These are phyloP conservation scores for Durio zibethinus DNA, from an alignment of 345 rosid species.

Conservation along the genomic window DNA sequence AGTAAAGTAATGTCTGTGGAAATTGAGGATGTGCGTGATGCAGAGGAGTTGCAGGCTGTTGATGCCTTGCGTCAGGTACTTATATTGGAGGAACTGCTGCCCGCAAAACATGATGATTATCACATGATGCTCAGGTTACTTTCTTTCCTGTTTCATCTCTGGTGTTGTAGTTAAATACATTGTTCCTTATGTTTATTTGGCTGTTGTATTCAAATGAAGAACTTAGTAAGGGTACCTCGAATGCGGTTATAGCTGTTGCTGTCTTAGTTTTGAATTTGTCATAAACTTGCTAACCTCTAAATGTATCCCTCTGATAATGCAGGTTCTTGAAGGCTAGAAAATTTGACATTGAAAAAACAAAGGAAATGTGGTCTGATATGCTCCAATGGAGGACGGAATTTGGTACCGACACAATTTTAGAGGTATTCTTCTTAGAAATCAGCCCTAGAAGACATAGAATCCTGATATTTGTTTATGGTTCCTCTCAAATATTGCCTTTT, in stretches of 20 bases:
- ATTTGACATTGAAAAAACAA: slow-evolving; percentile 77
- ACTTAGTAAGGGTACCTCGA: not conserved
- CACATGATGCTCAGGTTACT: slow-evolving; percentile 81
- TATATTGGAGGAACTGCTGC: slow-evolving; percentile 71
- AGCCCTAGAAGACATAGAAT: not conserved
- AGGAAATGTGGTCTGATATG: slow-evolving; percentile 94
- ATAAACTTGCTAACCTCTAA: slow-evolving; percentile 1
- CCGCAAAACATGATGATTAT: slow-evolving; percentile 78
- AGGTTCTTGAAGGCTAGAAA: slow-evolving; percentile 94
- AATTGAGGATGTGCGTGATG: slow-evolving; percentile 68
- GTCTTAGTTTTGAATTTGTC: not conserved
- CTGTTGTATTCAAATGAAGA: not conserved
- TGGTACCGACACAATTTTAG: slow-evolving; percentile 62
- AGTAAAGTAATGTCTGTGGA: slow-evolving; percentile 69
- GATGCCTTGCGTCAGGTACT: slow-evolving; percentile 81
- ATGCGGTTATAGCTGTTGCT: not conserved
- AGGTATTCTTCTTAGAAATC: slow-evolving; percentile 36
- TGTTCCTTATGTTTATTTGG: not conserved
- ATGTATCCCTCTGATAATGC: not conserved
- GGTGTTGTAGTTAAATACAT: not conserved
- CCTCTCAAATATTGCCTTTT: not conserved
- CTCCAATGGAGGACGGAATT: slow-evolving; percentile 85
- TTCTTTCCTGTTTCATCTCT: not conserved
- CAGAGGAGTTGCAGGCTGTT: slow-evolving; percentile 66
- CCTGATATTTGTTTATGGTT: not conserved